Evolutionary conservation across 2,329 filamentous ascomycete species (phyloP), one percentile per base, ranked within the genome.

Genomic region (Curvularia eragrostidis): DNA sequence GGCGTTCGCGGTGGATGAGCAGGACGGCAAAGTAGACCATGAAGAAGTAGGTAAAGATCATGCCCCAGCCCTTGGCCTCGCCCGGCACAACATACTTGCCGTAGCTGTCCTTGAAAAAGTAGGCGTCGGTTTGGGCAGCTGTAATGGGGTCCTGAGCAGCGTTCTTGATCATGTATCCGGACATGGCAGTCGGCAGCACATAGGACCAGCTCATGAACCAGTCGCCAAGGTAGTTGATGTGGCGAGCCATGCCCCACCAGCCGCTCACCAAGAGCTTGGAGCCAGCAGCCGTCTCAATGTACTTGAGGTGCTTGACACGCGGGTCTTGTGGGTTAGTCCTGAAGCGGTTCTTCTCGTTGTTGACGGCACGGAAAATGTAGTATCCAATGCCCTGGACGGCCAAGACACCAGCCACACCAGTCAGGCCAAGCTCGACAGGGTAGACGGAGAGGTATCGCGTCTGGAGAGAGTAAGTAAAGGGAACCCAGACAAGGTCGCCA

Each of bases 191-290:
- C 1, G 94, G 93, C 42, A 97, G 82, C 64, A 88, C 91, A 78
- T 95, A 97, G 0, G 92, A 87, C 91, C 92, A 97, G 8, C 89
- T 87, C 86, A 96, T 93, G 65, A 95, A 83, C 93, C 93, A 97
- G 80, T 98, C 94, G 51, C 93, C 94, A 1, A 96, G 79, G 78
- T 98, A 97, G 81, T 97, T 98, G 83, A 97, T 94, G 78, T 98
- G 94, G 41, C 94, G 87, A 0, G 93, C 90, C 21, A 87, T 82
- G 42, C 94, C 94, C 94, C 94, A 97, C 94, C 94, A 98, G 54
- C 94, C 94, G 0, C 90, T 89, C 3, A 88, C 87, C 63, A 97
- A 84, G 28, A 97, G 85, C 67, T 89, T 90, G 56, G 90, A 93
- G 50, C 94, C 94, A 2, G 86, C 84, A 71, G 88, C 87, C 9